Evolutionary conservation across 768 basidiomycete species (phyloP), one percentile per base, ranked within the genome.

Genomic region (Auricularia cornea): DNA sequence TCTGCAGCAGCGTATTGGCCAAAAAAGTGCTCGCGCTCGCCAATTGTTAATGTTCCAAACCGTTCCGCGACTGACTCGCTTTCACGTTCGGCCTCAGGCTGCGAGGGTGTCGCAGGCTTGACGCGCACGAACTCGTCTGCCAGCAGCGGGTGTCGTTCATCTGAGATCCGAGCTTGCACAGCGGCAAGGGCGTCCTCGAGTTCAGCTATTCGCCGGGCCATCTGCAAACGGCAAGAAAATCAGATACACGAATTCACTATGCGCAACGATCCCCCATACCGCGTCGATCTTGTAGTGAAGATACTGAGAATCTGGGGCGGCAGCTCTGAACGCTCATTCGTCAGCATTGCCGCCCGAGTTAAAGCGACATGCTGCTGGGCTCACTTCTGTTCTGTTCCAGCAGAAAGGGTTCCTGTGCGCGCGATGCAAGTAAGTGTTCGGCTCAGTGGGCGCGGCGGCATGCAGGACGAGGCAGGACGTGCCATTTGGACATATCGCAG

Each of bases 111-210:
- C 30, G 11, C 89, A 0, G 87, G 86, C 68, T 92, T 92, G 68
- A 92, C 81, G 64, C 82, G 80, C 14, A 92, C 76, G 31, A 90
- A 80, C 5, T 92, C 90, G 0, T 91, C 89, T 11, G 83, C 67
- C 1, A 92, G 79, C 26, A 92, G 78, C 3, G 86, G 85, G 64
- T 92, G 90, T 8, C 72, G 75, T 10, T 89, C 87, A 16, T 74
- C 64, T 6, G 44, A 48, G 18, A 87, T 31, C 26, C 29, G 26
- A 11, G 78, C 72, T 66, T 92, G 88, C 0, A 86, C 81, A 1
- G 75, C 69, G 29, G 87, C 81, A 31, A 92, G 74, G 11, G 76
- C 83, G 67, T 92, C 90, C 69, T 92, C 90, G 28, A 92, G 80
- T 59, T 90, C 85, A 4, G 28, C 5, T 16, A 57, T 57, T 16